Base-by-base conservation (phyloP, 768 basidiomycete genomes). In the Trametes elegans region DNA sequence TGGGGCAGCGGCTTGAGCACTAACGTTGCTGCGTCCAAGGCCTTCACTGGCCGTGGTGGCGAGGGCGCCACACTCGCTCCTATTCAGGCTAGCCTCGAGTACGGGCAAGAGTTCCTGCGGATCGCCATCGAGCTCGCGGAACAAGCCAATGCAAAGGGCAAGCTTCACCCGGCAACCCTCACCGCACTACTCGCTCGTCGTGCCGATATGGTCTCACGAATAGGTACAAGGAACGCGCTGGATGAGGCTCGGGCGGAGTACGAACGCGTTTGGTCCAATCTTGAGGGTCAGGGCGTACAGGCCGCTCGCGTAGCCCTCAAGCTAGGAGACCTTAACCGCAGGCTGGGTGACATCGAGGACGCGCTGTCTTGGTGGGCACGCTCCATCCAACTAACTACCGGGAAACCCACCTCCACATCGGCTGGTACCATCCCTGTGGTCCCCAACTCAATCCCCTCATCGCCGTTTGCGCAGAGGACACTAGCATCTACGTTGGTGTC, bases 361-460 rank as follows among this genome's bases (percentile, higher is more conserved):
- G 87, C 87, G 5, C 62, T 86, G 39, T 62, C 71, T 24, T 90
- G 88, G 89, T 91, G 88, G 89, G 64, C 72, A 8, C 78, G 79
- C 36, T 76, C 86, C 11, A 71, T 87, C 24, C 68, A 73, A 40
- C 69, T 88, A 26, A 70, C 73, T 14, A 66, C 71, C 53, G 74
- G 71, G n/a, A 44, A 53, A 11, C 64, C 65, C 3, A 58, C 62
- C 9, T 29, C 65, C 14, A 55, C 68, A 35, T 39, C 57, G 31
- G 53, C 61, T 49, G 16, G 52, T 5, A 52, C 34, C 8, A 29
- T 45, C 8, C 66, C 68, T 19, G 26, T 55, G 7, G 64, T 80
- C 31, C 76, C 82, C 21, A 57, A 61, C 11, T 54, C 64, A 1
- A 54, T 70, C 10, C 85, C 86, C 32, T 67, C 77, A 53, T 83